A percentile compares a stretch with the other conserved stretches of the same genome.
phyloP scores from a whole-genome alignment of 169 alveolate species.

The Plasmodium falciparum region DNA sequence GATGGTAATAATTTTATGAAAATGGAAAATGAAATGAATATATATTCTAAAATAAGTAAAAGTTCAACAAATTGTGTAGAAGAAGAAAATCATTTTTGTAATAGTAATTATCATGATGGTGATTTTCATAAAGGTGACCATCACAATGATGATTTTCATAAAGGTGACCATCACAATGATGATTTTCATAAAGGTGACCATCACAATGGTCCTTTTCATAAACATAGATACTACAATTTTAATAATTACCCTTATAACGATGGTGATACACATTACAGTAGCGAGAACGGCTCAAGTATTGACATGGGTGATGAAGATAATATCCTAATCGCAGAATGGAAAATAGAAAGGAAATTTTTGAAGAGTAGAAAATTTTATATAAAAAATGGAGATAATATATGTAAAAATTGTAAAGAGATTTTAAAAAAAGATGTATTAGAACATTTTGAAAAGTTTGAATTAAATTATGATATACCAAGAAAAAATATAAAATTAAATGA shows the following conservation, averaged over 20 bases:
- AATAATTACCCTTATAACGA: not conserved
- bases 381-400: slow-evolving; percentile 30
- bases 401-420: slow-evolving; percentile 20
- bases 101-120: too few species aligned
- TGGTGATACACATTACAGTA: not conserved
- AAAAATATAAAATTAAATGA: slow-evolving; percentile 30
- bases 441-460: slow-evolving; percentile 51
- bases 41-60: too few species aligned
- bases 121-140: too few species aligned
- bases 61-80: too few species aligned
- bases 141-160: not conserved
- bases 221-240: not conserved
- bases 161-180: not conserved
- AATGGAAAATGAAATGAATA: too few species aligned
- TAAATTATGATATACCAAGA: slow-evolving; percentile 51
- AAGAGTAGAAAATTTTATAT: slow-evolving; percentile 40
- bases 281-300: not conserved
- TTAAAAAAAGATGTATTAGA: slow-evolving; percentile 30
- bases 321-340: slow-evolving; percentile 12
- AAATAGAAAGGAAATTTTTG: slow-evolving; percentile 17
- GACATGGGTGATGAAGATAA: not conserved
- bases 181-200: too few species aligned
- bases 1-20: too few species aligned
- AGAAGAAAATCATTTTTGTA: too few species aligned
- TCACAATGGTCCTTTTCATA: not conserved